These are phyloP conservation scores for Lizanozyma gosingica DNA, from an alignment of 1,139 yeast genomes.

Conservation along the genomic window DNA sequence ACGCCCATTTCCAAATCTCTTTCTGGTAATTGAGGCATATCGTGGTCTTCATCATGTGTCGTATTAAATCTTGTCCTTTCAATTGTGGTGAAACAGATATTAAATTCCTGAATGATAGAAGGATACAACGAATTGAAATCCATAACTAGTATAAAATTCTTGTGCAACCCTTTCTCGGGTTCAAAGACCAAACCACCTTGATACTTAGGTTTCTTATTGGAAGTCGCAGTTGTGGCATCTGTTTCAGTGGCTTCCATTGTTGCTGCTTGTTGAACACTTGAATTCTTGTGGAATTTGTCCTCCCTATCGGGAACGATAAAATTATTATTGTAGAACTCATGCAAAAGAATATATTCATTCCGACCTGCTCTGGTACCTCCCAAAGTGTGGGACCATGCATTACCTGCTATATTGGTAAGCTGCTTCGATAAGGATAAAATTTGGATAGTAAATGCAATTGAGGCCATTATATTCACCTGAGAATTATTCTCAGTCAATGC, in stretches of 20 bases:
- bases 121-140: slow-evolving; percentile 98
- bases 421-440: slow-evolving; percentile 85
- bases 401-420: slow-evolving; percentile 90
- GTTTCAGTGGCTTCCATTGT: slow-evolving; percentile 34
- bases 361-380: slow-evolving; percentile 96
- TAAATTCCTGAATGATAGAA: slow-evolving; percentile 92
- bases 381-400: slow-evolving; percentile 93
- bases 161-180: slow-evolving; percentile 92
- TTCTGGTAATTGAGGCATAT: slow-evolving; percentile 66
- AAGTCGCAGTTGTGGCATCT: slow-evolving; percentile 38
- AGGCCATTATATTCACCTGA: slow-evolving; percentile 67
- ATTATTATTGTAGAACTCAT: slow-evolving; percentile 77
- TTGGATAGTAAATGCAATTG: slow-evolving; percentile 74
- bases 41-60: slow-evolving; percentile 48
- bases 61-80: slow-evolving; percentile 49
- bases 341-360: slow-evolving; percentile 86
- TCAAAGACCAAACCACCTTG: slow-evolving; percentile 97
- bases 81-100: slow-evolving; percentile 95
- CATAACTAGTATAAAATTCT: slow-evolving; percentile 85
- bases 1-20: slow-evolving; percentile 62
- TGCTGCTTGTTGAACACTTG: slow-evolving; percentile 29
- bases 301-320: slow-evolving; percentile 89
- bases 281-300: slow-evolving; percentile 38
- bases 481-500: slow-evolving; percentile 63
- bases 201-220: slow-evolving; percentile 71